Base-by-base conservation (phyloP, 1,139 yeast genomes). In the Saccharomyces hybrid region DNA sequence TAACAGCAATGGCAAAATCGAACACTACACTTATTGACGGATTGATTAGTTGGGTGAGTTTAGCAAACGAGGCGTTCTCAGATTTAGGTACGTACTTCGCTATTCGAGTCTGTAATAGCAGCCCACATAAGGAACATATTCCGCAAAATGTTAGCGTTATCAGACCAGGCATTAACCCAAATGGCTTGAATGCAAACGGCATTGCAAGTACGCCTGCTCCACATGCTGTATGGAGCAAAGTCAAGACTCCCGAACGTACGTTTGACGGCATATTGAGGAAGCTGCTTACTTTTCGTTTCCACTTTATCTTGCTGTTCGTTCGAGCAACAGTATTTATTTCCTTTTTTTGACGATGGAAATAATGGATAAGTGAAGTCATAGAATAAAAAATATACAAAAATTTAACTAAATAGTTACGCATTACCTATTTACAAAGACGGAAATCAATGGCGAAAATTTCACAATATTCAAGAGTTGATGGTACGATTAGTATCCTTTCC, bases 131-230 rank as follows among this genome's bases (percentile, higher is more conserved):
- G 0, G 71, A 59, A 54, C 66, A 67, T 2, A 59, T 14, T 2
- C 68, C 70, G 52, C 71, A 91, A 27, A 88, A 63, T 1, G 83
- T 47, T 9, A 91, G 79, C 56, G 88, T 82, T 13, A 80, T 55
- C 1, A 83, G 65, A 0, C 98, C 98, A 26, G 83, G 72, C 0
- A 84, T 56, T 2, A 89, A 70, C 13, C 98, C 96, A 67, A 91
- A 93, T 2, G 96, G 82, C 53, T 83, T 77, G 65, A 88, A 84
- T 1, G 97, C 96, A 65, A 82, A 85, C 0, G 99, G 98, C 82
- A 93, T 85, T 11, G 98, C 96, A 55, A 93, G 79, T 62, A 93
- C 80, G 1, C 99, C 99, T 0, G 96, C 96, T 5, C 96, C 69
- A 53, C 58, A 53, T 9, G 61, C 61, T 29, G 90, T 85, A 68